phyloP scores from a whole-genome alignment of 352 stramenopile genomes.

The Pythium insidiosum region DNA sequence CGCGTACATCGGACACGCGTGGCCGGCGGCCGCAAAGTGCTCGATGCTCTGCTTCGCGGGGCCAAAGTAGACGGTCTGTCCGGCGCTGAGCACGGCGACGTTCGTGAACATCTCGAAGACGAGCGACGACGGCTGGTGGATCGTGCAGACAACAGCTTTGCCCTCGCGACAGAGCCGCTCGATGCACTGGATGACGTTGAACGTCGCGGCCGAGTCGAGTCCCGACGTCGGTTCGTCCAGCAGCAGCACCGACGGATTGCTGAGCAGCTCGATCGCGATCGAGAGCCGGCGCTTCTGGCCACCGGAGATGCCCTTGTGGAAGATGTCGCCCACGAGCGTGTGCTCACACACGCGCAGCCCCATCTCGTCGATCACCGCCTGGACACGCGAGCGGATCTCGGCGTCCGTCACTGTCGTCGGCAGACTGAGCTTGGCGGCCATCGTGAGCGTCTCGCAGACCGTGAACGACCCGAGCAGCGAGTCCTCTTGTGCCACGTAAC shows the following conservation, averaged over 20 bases:
- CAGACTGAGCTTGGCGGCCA: constrained; percentile 52
- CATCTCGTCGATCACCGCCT: constrained; percentile 48
- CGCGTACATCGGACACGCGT: constrained; percentile 17
- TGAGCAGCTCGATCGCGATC: constrained; percentile 76
- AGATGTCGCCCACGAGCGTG: constrained; percentile 70
- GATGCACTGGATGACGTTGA: constrained; percentile 41
- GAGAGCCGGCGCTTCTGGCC: constrained; percentile 73
- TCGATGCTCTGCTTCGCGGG: constrained; percentile 8
- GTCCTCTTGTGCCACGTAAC: constrained; percentile 65
- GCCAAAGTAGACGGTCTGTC: constrained; percentile 78
- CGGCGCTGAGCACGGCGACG: constrained; percentile 45
- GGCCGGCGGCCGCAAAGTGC: constrained; percentile 20
- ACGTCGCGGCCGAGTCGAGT: constrained; percentile 36
- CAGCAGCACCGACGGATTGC: constrained; percentile 62
- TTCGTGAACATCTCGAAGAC: constrained; percentile 60
- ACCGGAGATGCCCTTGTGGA: constrained; percentile 62
- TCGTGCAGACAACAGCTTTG: constrained; percentile 45
- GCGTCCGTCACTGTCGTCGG: constrained; percentile 17
- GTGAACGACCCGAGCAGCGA: constrained; percentile 59
- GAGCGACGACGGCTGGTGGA: constrained; percentile 58
- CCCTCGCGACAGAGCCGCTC: constrained; percentile 16
- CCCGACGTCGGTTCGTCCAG: constrained; percentile 72
- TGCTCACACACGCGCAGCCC: constrained; percentile 27
- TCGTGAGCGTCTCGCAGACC: constrained; percentile 52
- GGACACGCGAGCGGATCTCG: constrained; percentile 25